phyloP scores from a whole-genome alignment of 495 filamentous ascomycete genomes.

The Xylaria curta region DNA sequence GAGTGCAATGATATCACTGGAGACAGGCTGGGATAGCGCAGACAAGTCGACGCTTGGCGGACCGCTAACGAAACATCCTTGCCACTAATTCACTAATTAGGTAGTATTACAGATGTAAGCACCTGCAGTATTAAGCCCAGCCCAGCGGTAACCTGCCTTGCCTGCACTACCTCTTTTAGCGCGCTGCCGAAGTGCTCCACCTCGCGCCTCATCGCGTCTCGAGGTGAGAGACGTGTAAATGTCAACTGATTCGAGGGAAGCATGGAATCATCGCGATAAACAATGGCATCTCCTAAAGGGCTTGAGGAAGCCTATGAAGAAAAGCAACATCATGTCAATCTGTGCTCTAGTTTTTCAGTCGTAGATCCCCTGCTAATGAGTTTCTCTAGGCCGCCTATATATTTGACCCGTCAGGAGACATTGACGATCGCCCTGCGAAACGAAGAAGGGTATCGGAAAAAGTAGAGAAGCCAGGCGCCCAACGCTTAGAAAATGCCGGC shows the following conservation, averaged over 20 bases:
- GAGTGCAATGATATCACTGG: constrained; percentile 7
- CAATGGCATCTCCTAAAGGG: constrained; percentile 36
- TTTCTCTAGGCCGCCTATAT: constrained; percentile 69
- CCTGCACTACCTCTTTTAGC: not conserved
- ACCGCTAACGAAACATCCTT: not conserved
- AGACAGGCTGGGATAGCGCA: not conserved
- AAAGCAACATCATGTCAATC: constrained; percentile 57
- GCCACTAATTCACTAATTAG: too few species aligned
- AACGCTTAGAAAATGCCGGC: constrained; percentile 23
- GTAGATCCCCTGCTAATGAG: constrained; percentile 23
- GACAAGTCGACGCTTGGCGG: not conserved
- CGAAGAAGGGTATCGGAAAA: constrained; percentile 61
- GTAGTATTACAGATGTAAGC: too few species aligned
- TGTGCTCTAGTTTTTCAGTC: not conserved
- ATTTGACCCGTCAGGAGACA: constrained; percentile 60
- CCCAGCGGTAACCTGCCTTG: too few species aligned
- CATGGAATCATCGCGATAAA: constrained; percentile 4
- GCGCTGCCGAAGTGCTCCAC: not conserved
- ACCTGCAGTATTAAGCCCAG: too few species aligned
- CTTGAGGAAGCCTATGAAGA: constrained; percentile 35
- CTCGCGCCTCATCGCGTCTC: constrained; percentile 20
- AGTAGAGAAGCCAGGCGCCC: constrained; percentile 33
- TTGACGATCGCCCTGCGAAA: constrained; percentile 63
- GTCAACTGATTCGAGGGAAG: not conserved
- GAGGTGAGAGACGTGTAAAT: not conserved